These are phyloP conservation scores for Fusarium chaquense DNA, from an alignment of 2,329 filamentous ascomycete genomes.

Conservation along the genomic window DNA sequence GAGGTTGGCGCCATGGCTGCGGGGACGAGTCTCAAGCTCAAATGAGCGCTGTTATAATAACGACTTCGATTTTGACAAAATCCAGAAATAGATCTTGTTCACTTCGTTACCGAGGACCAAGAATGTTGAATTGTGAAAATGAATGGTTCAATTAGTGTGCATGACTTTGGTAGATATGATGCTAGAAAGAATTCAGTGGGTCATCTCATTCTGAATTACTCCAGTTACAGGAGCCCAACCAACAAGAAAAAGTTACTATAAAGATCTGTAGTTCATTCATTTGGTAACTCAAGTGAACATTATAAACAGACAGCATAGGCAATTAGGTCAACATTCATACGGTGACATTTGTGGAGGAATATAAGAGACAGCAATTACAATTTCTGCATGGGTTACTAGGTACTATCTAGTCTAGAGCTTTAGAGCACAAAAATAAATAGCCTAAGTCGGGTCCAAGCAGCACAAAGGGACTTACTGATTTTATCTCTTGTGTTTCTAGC, in stretches of 20 bases:
- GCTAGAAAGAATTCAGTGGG: slow-evolving; percentile 42
- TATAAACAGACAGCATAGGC: not conserved
- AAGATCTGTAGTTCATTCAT: not conserved
- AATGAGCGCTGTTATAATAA: not conserved
- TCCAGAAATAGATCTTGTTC: too few relatives aligned
- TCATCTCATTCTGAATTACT: not conserved
- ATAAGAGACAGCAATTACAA: not conserved
- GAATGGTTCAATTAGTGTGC: slow-evolving; percentile 9
- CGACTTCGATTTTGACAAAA: too few relatives aligned
- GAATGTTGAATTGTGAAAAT: not conserved
- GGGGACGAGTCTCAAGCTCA: not conserved
- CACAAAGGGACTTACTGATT: not conserved
- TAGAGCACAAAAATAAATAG: not conserved
- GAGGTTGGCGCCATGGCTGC: slow-evolving; percentile 65
- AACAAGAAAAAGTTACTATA: not conserved
- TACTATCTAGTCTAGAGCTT: too few relatives aligned
- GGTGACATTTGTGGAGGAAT: not conserved
- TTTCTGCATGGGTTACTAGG: not conserved
- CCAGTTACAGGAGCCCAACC: not conserved
- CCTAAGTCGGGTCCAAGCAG: not conserved
- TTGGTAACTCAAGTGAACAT: not conserved
- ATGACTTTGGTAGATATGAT: slow-evolving; percentile 25
- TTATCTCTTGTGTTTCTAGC: not conserved
- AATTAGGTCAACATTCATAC: not conserved
- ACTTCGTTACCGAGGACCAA: not conserved